phyloP scores from a whole-genome alignment of 108 stramenopile genomes.

The Conticribra guillardii region DNA sequence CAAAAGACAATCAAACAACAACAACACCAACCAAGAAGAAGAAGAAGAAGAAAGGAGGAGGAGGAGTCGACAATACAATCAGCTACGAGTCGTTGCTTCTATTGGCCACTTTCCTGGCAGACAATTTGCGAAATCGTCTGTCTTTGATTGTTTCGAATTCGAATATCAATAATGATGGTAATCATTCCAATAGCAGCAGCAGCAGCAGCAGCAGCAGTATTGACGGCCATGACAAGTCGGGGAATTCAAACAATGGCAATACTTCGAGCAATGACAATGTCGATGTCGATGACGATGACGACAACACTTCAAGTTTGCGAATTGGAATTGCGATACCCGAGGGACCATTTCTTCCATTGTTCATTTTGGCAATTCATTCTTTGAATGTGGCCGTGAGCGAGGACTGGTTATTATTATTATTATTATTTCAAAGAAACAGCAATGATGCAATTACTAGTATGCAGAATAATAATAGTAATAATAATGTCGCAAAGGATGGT shows the following conservation, averaged over 20 bases:
- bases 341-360: slow-evolving; percentile 76
- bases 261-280: too few relatives aligned
- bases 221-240: too few relatives aligned
- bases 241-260: too few relatives aligned
- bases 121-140: too few relatives aligned
- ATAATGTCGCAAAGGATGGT: not conserved
- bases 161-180: too few relatives aligned
- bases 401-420: not conserved
- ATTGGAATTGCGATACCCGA: slow-evolving; percentile 85
- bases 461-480: not conserved
- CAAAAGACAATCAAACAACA: too few relatives aligned
- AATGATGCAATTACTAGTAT: not conserved
- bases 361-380: slow-evolving; percentile 68
- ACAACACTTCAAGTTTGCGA: slow-evolving; percentile 3
- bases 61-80: too few relatives aligned
- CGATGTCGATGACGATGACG: not conserved
- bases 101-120: not conserved
- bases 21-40: too few relatives aligned
- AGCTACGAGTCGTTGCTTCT: not conserved
- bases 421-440: not conserved
- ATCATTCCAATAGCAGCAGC: too few relatives aligned
- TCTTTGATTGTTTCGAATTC: too few relatives aligned
- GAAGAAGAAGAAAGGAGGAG: too few relatives aligned
- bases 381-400: slow-evolving; percentile 52
- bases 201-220: too few relatives aligned